Evolutionary conservation across 2,329 filamentous ascomycete genomes (phyloP), one percentile per base, ranked within the genome.

Genomic region (Eurotiales sp.): DNA sequence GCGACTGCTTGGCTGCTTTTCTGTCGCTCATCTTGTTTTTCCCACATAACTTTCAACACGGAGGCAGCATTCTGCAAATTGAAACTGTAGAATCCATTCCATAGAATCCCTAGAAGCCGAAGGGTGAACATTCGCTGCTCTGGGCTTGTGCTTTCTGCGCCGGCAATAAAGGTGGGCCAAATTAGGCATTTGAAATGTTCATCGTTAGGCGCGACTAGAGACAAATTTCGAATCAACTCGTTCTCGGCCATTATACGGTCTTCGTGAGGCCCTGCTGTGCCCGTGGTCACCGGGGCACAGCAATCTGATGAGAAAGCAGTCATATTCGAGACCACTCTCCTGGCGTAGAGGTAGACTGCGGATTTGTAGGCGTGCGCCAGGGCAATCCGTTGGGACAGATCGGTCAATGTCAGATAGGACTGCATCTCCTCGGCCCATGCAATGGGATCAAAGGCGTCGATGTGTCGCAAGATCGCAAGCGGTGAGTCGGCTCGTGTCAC

Each of bases 351-450:
- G 52, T 71, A 70, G 42, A 72, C 68, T 37, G 68, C 63, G 21
- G 65, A 61, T 56, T 71, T 66, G 57, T 70, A 71, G 48, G 66
- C 59, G 42, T 60, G 63, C 23, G 69, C 79, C 1, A 80, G 73
- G 47, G 69, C 68, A 46, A 81, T 73, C 46, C 74, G 75, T 55
- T 70, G 65, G 43, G 73, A 68, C 11, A 80, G 64, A 14, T 74
- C 69, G 1, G 70, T 61, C 22, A 80, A 75, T 63, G 76, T 79
- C 32, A 61, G 58, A 50, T 59, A 66, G n/a, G 59, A 55, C 56
- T 71, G 68, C 59, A 72, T 67, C 41, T 66, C 62, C 46, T 68
- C 59, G 27, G 69, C 64, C 69, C 69, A 72, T 41, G 61, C 54
- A 14, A 61, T 54, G 10, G 69, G 64, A 39, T 72, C 64, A 48